Evolutionary conservation across 2,329 filamentous ascomycete genomes (phyloP).

Genomic region (Teratosphaeria nubilosa): DNA sequence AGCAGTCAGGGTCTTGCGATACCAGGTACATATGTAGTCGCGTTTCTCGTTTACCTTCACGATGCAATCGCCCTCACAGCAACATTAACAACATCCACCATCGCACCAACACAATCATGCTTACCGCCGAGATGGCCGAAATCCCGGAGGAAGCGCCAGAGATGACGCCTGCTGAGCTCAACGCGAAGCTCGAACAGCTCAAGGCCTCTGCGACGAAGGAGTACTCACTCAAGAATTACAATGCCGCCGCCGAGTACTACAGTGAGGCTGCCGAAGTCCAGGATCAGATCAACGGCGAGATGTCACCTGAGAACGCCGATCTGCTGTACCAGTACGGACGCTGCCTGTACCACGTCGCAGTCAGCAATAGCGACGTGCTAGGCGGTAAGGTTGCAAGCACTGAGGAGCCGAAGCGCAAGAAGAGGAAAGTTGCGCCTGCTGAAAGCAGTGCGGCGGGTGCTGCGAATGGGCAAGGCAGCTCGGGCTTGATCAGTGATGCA

Average conservation of each 20-base stretch:
- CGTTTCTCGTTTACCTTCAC: background rate
- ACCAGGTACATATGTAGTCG: no score
- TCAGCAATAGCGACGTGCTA: conserved; percentile 88
- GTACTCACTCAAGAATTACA: conserved; percentile 82
- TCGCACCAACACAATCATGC: background rate
- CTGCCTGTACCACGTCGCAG: conserved; percentile 84
- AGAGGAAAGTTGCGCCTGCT: conserved; percentile 27
- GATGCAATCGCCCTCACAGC: background rate
- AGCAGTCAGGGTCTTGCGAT: no score
- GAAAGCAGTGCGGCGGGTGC: conserved; percentile 13
- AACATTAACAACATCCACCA: background rate
- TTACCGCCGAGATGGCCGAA: background rate
- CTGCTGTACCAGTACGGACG: conserved; percentile 91
- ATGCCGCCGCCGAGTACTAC: conserved; percentile 76
- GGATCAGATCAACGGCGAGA: conserved; percentile 83
- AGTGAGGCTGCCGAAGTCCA: conserved; percentile 84
- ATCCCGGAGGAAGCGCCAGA: background rate
- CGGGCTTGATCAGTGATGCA: conserved; percentile 19
- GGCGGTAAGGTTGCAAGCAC: conserved; percentile 64
- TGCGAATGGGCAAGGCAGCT: conserved; percentile 23
- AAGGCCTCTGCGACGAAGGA: conserved; percentile 71
- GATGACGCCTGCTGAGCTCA: conserved; percentile 9
- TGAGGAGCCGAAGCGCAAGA: conserved; percentile 45
- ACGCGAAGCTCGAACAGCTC: conserved; percentile 49
- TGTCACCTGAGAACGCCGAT: conserved; percentile 82